phyloP scores from a whole-genome alignment of 805 yeast species.

The Tetrapisispora fleetii region DNA sequence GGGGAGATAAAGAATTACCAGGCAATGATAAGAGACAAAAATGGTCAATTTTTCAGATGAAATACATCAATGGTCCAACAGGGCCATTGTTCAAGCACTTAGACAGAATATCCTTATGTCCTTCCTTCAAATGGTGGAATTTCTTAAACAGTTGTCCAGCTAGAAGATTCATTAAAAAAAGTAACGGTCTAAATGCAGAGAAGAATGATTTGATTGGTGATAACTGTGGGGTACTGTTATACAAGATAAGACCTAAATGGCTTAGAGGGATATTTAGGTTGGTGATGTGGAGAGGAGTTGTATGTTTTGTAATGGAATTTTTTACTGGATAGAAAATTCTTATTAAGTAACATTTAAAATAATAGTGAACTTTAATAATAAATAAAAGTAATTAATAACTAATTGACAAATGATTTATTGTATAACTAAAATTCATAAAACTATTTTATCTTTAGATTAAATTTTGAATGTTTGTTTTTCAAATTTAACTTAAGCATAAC shows the following conservation, averaged over 20 bases:
- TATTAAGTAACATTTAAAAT: background rate
- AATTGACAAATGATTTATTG: background rate
- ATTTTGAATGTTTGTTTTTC: too few relatives aligned
- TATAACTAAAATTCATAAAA: too few relatives aligned
- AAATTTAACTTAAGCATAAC: too few relatives aligned
- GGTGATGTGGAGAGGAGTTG: slow-evolving; percentile 53
- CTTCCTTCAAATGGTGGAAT: slow-evolving; percentile 88
- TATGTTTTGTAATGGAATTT: slow-evolving; percentile 44
- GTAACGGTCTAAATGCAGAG: slow-evolving; percentile 66
- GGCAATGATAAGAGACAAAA: slow-evolving; percentile 68
- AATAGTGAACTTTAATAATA: background rate
- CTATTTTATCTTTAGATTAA: background rate
- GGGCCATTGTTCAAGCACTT: slow-evolving; percentile 83
- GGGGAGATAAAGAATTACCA: slow-evolving; percentile 78
- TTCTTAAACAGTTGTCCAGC: slow-evolving; percentile 75
- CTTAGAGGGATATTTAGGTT: slow-evolving; percentile 39
- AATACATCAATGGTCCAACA: slow-evolving; percentile 83
- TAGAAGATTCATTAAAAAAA: slow-evolving; percentile 62
- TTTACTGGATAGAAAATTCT: slow-evolving; percentile 24
- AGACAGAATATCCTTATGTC: slow-evolving; percentile 62
- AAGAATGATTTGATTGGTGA: slow-evolving; percentile 57
- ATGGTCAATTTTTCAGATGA: slow-evolving; percentile 84
- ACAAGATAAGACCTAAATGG: slow-evolving; percentile 43
- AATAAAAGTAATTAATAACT: background rate
- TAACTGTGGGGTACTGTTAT: slow-evolving; percentile 61